A percentile compares a stretch with the other conserved stretches of the same genome.
Conservation (phyloP, 169 alveolate genomes). For the Cystoisospora suis region DNA sequence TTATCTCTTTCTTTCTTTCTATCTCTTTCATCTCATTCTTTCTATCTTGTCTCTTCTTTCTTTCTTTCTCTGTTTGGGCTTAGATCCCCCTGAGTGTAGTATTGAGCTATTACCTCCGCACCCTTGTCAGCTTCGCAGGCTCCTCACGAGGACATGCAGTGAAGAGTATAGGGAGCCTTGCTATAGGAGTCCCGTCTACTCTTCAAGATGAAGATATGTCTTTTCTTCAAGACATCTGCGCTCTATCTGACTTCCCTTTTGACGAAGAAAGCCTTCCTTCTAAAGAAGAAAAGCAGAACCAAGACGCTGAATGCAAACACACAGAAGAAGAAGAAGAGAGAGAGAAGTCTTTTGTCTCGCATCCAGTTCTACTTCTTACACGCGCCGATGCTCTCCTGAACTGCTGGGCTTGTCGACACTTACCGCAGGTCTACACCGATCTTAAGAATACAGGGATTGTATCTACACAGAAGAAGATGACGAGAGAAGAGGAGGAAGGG, state of each 20-base stretch:
- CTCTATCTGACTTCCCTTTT: background rate
- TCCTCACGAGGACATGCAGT: background rate
- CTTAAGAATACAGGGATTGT: background rate
- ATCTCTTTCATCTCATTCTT: background rate
- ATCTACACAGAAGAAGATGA: no score
- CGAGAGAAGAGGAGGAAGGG: no score
- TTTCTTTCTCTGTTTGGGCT: background rate
- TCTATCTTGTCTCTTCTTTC: background rate
- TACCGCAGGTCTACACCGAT: constrained; percentile 29
- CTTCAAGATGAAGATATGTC: background rate
- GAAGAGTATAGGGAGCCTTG: background rate
- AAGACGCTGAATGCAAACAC: background rate
- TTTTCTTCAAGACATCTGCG: background rate
- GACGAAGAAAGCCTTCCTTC: no score
- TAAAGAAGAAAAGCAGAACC: background rate
- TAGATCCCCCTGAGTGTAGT: background rate
- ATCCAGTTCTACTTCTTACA: background rate
- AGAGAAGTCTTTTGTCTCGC: background rate
- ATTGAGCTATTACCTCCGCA: background rate
- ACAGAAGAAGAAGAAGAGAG: background rate
- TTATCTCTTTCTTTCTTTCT: background rate
- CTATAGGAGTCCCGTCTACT: background rate
- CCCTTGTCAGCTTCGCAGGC: constrained; percentile 17
- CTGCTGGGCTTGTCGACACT: constrained; percentile 34
- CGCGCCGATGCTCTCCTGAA: constrained; percentile 39